Evolutionary conservation across 2,329 filamentous ascomycete species (phyloP), one percentile per base, ranked within the genome.

Genomic region (Xylariaceae sp.): DNA sequence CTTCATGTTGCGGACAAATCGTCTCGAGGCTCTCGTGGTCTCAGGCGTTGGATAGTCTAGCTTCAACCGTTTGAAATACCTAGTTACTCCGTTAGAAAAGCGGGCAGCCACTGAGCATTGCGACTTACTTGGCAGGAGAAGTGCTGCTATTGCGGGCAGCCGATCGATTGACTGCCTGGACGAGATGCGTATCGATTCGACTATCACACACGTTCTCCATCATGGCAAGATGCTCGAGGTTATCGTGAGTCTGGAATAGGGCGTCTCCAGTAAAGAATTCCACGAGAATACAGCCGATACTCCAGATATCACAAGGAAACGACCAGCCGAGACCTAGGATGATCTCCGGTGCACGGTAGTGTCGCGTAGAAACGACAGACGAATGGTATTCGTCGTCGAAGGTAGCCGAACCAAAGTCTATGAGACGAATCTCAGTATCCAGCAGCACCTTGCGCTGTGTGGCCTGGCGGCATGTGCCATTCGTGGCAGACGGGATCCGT

Each of bases 371-470:
- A 30, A 89, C 86, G 2, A 89, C 86, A 0, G 85, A 88, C 0
- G 86, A 88, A 67, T 89, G 86, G 64, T 88, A 89, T 67, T 89
- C 86, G 62, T 88, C 86, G 68, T 89, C 84, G 69, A 89, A 89
- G 0, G 86, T 89, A 6, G 86, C 86, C 1, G 86, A 88, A 11
- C 86, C 86, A 69, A 89, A 89, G 67, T 89, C 86, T 65, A 89
- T 89, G 2, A 89, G 75, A 35, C 86, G 79, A 62, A 89, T 88
- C 69, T 89, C 86, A 0, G 86, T 88, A 65, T 88, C 84, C 3
- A 88, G 74, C 2, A 89, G 76, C 0, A 89, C 86, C 60, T 80
- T 80, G 39, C 86, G 78, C 66, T 88, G 85, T 1, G 80, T 83
- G 7, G 86, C 84, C 69, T 86, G 82, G 11, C 86, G 80, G 62